Base-by-base conservation (phyloP, 306 rosid genomes). In the Geum urbanum region DNA sequence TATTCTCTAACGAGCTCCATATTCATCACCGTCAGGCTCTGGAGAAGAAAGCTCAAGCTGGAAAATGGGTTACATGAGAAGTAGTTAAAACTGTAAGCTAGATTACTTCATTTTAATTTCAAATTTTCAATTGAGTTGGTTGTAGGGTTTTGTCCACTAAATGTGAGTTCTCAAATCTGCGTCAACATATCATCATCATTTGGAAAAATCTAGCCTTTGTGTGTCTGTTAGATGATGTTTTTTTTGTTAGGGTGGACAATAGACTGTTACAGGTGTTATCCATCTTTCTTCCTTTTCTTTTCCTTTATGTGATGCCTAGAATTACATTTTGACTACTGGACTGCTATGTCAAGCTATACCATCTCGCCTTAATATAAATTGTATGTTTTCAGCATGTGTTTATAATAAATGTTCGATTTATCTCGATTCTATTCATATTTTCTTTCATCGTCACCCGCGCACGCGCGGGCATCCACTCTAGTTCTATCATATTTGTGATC, bases 31-130 rank as follows among this genome's bases (percentile, higher is more conserved):
- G 66, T 67, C 67, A 92, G 97, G 96, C 83, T 50, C 69, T 76
- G 66, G 95, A 83, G 89, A 84, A 87, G 71, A 87, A 79, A 70
- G 87, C 78, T 52, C 96, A 84, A 69, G 95, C 92, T 46, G 91
- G 71, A 82, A 87, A 89, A 80, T 91, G 99, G 97, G 91, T 92
- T 35, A 92, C 91, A 95, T 52, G 75, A 63, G 84, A 81, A 82
- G 84, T 85, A 72, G 62, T 91, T 39, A 91, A 82, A 83, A 72
- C 89, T 71, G 99, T 95, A 86, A 91, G 96, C 74, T 60, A 15
- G 50, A 14, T 41, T 69, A 45, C 16, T 24, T 69, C 20, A 11
- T 18, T 74, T 55, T 56, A 52, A 45, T 62, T 76, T 71, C 60
- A 63, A 51, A 18, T 63, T 60, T 54, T 43, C 46, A 8, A 7